These are phyloP conservation scores for Rhodamnia argentea DNA, from an alignment of 345 rosid genomes.

Conservation along the genomic window DNA sequence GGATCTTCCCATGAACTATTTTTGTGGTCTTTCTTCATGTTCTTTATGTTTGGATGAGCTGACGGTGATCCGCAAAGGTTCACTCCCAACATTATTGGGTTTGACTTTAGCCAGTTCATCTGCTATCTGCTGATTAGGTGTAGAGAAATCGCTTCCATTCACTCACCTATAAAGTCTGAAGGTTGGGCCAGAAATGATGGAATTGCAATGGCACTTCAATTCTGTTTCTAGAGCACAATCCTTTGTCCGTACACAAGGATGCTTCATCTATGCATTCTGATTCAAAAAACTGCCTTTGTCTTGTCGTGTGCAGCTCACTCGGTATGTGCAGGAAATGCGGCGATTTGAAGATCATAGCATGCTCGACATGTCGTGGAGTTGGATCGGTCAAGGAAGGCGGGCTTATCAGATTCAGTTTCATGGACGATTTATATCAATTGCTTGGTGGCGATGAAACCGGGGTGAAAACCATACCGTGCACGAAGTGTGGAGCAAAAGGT, in stretches of 20 bases:
- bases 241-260: not conserved
- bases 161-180: not conserved
- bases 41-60: not conserved
- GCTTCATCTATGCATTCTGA: not conserved
- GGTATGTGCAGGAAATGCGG: slow-evolving; percentile 89
- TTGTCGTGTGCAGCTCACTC: slow-evolving; percentile 44
- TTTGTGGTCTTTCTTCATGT: not conserved
- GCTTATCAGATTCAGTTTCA: slow-evolving; percentile 27
- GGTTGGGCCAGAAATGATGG: not conserved
- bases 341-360: slow-evolving; percentile 60
- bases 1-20: not conserved
- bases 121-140: not conserved
- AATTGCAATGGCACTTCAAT: not conserved
- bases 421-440: slow-evolving; percentile 31
- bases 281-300: not conserved
- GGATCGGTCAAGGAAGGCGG: slow-evolving; percentile 51
- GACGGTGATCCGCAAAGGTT: not conserved
- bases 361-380: slow-evolving; percentile 71
- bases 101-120: not conserved
- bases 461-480: slow-evolving; percentile 26
- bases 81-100: not conserved
- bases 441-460: slow-evolving; percentile 18
- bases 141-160: not conserved
- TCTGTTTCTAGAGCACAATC: not conserved
- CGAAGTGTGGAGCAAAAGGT: slow-evolving; percentile 60